These are phyloP conservation scores for Naganishia vishniacii DNA, from an alignment of 768 basidiomycete genomes.

Conservation along the genomic window DNA sequence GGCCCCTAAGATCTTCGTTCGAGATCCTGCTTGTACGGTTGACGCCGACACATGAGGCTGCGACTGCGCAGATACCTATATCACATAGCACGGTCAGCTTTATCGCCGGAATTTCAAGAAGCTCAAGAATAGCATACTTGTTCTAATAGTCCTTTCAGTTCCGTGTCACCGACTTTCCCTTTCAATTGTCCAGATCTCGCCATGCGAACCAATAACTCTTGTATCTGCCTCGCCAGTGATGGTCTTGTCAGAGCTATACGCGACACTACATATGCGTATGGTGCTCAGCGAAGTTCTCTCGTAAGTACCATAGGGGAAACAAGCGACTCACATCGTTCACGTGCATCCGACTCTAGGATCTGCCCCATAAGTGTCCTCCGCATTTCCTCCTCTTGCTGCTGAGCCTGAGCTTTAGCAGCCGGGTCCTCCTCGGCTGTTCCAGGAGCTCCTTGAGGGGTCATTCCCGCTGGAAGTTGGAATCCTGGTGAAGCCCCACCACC, in stretches of 20 bases:
- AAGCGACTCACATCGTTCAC: constrained; percentile 43
- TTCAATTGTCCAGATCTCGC: constrained; percentile 44
- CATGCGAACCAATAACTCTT: constrained; percentile 43
- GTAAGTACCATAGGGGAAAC: too few relatives aligned
- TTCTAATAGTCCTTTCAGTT: constrained; percentile 43
- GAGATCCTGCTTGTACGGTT: constrained; percentile 12
- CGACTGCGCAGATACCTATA: constrained; percentile 19
- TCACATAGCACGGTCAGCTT: background rate
- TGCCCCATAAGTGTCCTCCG: constrained; percentile 45
- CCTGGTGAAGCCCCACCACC: constrained; percentile 1
- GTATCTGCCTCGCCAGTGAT: constrained; percentile 40
- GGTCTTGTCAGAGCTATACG: constrained; percentile 45
- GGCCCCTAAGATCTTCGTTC: constrained; percentile 20
- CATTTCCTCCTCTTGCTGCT: constrained; percentile 41
- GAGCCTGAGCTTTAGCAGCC: constrained; percentile 32
- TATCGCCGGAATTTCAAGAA: background rate
- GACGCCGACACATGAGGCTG: constrained; percentile 13
- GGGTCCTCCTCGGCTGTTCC: constrained; percentile 36
- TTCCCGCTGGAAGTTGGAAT: constrained; percentile 42
- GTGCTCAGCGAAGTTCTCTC: too few relatives aligned
- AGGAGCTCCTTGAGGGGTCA: constrained; percentile 32
- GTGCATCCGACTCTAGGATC: constrained; percentile 43
- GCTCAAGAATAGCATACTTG: constrained; percentile 34
- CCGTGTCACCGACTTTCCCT: constrained; percentile 45
- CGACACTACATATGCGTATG: constrained; percentile 43